Conservation (phyloP, 208 protist genomes). For the Vickermania spadyakhi region DNA sequence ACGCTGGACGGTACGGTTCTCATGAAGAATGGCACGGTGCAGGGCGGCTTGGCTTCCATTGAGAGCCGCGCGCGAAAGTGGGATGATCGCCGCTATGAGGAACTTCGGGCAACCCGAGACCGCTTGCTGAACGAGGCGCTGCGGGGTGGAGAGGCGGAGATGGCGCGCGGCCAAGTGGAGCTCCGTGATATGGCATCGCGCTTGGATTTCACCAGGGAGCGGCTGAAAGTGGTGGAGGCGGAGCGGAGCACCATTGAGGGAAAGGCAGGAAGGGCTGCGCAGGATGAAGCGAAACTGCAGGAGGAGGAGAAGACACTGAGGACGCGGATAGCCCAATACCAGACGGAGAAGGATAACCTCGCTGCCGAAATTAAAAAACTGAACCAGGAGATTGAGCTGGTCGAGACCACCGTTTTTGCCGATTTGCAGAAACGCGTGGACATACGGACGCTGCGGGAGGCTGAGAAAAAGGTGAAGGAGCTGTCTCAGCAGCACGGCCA, state of each 20-base stretch:
- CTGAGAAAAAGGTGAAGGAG: constrained; percentile 67
- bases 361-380: constrained; percentile 25
- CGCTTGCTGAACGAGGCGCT: constrained; percentile 54
- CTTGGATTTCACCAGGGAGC: constrained; percentile 40
- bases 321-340: constrained; percentile 12
- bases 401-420: constrained; percentile 84
- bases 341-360: constrained; percentile 8
- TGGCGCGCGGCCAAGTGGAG: constrained; percentile 53
- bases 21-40: constrained; percentile 93
- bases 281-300: constrained; percentile 24
- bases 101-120: constrained; percentile 60
- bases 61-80: constrained; percentile 84
- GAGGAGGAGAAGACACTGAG: constrained; percentile 9
- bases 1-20: constrained; percentile 94
- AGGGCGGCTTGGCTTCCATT: constrained; percentile 86
- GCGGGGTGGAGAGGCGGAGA: constrained; percentile 51
- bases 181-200: constrained; percentile 60
- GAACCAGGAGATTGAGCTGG: constrained; percentile 34
- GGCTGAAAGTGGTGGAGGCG: constrained; percentile 29
- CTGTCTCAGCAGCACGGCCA: constrained; percentile 41
- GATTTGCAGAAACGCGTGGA: constrained; percentile 84
- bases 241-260: constrained; percentile 24
- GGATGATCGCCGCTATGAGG: constrained; percentile 88
- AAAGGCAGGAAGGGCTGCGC: constrained; percentile 22
- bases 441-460: constrained; percentile 80